phyloP scores from a whole-genome alignment of 1,139 yeast genomes.

The Yamadazyma sp. region DNA sequence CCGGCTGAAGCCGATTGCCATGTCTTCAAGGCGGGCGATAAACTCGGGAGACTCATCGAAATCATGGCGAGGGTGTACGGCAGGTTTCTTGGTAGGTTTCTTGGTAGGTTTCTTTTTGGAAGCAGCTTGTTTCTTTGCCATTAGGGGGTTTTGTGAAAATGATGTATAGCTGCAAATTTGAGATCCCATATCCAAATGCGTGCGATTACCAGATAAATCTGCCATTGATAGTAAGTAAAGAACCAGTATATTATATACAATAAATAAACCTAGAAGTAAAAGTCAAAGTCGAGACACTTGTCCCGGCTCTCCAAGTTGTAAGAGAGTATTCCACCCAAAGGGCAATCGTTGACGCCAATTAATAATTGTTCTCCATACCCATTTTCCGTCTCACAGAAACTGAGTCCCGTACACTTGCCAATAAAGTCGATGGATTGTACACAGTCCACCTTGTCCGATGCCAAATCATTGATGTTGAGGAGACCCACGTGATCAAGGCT shows the following conservation, averaged over 20 bases:
- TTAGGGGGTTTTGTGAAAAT: no score
- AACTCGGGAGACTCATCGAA: no score
- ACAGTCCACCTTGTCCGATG: constrained; percentile 18
- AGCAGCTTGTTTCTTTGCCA: no score
- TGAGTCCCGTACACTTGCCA: constrained; percentile 61
- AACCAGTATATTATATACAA: neutral
- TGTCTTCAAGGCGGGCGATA: no score
- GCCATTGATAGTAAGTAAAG: no score
- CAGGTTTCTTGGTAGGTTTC: no score
- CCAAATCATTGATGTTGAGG: constrained; percentile 35
- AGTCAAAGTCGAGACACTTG: constrained; percentile 44
- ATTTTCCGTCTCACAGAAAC: constrained; percentile 44
- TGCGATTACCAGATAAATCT: no score
- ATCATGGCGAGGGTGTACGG: no score
- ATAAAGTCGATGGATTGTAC: constrained; percentile 54
- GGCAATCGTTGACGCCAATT: constrained; percentile 55
- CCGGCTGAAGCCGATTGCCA: no score
- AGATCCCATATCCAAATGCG: no score
- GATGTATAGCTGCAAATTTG: no score
- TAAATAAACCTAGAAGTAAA: constrained; percentile 17
- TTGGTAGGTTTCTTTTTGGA: no score
- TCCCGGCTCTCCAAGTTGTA: constrained; percentile 39
- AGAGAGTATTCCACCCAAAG: constrained; percentile 58
- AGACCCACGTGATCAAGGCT: constrained; percentile 60
- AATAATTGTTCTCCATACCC: constrained; percentile 50